Conservation (phyloP, 169 alveolate species). For the Eimeria maxima region DNA sequence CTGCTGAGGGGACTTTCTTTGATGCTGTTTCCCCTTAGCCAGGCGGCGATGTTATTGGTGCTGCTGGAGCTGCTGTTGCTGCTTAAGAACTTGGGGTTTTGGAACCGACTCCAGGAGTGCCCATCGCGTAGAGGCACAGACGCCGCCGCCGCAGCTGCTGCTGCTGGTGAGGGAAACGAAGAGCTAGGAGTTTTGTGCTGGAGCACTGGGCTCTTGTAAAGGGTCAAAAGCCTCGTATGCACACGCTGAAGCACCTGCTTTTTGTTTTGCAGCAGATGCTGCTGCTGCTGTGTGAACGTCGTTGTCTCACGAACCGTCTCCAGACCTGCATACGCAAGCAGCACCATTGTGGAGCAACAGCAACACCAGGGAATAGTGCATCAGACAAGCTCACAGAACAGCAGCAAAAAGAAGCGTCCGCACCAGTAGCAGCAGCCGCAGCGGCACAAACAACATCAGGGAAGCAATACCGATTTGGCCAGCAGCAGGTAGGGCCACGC, state of each 20-base stretch:
- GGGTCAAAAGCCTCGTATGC: background rate
- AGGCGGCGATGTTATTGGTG: background rate
- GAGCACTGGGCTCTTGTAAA: background rate
- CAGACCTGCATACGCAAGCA: background rate
- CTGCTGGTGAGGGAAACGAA: background rate
- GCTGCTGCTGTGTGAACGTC: conserved; percentile 33
- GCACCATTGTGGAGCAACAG: background rate
- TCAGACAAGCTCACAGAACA: background rate
- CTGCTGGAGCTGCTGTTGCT: conserved; percentile 23
- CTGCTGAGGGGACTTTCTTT: background rate
- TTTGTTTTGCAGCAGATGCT: background rate
- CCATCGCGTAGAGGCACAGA: background rate
- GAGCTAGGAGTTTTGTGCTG: background rate
- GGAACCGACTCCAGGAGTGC: background rate
- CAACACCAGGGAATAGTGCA: conserved; percentile 19
- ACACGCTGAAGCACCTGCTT: conserved; percentile 7
- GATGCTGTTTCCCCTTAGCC: conserved; percentile 15
- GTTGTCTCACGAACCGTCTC: background rate
- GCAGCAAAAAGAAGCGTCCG: background rate
- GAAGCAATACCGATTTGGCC: background rate
- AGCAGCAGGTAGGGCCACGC: background rate
- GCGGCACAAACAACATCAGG: background rate
- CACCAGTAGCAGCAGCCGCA: conserved; percentile 24
- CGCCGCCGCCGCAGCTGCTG: conserved; percentile 21
- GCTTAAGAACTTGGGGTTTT: background rate